Conservation (phyloP, 805 yeast genomes). For the Zygosaccharomyces lentus region DNA sequence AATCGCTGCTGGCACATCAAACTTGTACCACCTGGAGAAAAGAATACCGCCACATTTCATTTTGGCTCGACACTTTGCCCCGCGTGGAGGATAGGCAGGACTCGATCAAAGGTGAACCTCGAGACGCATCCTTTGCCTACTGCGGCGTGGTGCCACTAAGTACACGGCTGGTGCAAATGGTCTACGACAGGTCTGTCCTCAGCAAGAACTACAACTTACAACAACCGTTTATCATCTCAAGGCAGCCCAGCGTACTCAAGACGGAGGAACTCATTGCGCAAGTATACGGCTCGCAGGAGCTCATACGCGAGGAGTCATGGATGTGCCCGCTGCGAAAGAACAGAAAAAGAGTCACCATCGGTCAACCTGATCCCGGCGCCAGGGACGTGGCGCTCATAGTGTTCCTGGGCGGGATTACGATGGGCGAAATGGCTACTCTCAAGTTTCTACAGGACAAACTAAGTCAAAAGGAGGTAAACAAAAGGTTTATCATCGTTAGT, state of each 20-base stretch:
- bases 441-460: conserved; percentile 51
- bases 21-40: conserved; percentile 14
- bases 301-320: conserved; percentile 23
- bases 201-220: conserved; percentile 34
- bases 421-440: conserved; percentile 75
- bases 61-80: conserved; percentile 28
- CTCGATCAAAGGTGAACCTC: conserved; percentile 18
- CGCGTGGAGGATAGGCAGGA: conserved; percentile 18
- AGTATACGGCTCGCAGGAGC: conserved; percentile 22
- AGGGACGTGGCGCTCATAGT: conserved; percentile 43
- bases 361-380: conserved; percentile 4
- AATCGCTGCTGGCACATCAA: conserved; percentile 8
- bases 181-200: conserved; percentile 54
- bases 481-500: conserved; percentile 43
- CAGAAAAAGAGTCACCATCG: conserved; percentile 13
- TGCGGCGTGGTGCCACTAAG: conserved; percentile 81
- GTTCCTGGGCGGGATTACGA: conserved; percentile 79
- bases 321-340: conserved; percentile 16
- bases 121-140: conserved; percentile 50
- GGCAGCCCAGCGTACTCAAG: conserved; percentile 23
- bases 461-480: conserved; percentile 34
- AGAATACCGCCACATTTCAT: conserved; percentile 24
- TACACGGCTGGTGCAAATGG: conserved; percentile 62
- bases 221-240: conserved; percentile 33
- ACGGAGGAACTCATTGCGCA: conserved; percentile 25